phyloP scores from a whole-genome alignment of 2,329 filamentous ascomycete genomes.

The Colletotrichum sp. region DNA sequence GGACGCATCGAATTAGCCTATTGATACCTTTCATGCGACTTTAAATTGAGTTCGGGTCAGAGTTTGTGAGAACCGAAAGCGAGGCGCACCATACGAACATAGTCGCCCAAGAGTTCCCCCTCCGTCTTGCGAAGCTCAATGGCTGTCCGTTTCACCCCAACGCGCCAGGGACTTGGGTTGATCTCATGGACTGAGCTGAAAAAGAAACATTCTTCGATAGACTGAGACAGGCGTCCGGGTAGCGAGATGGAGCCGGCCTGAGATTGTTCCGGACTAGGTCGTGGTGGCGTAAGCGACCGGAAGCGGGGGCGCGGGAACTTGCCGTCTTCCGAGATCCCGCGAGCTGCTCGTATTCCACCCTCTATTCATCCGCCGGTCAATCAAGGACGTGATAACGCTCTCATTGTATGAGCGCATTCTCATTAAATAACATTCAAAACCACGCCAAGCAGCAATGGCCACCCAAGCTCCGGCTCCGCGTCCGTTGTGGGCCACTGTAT shows the following conservation, averaged over 20 bases:
- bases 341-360: background rate
- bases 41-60: background rate
- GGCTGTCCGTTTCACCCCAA: background rate
- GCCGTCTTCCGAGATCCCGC: background rate
- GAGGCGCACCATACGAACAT: background rate
- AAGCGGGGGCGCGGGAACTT: background rate
- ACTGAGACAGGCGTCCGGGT: background rate
- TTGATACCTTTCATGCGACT: fast-evolving
- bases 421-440: background rate
- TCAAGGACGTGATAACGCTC: background rate
- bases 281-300: background rate
- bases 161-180: background rate
- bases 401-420: too few relatives aligned
- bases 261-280: background rate
- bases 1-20: background rate
- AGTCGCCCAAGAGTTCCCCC: too few relatives aligned
- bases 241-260: background rate
- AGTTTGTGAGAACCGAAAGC: background rate
- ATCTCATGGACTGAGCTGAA: background rate
- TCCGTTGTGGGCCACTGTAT: background rate
- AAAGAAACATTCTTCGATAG: background rate
- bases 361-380: background rate
- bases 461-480: background rate
- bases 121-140: background rate
- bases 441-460: background rate